Base-by-base conservation (phyloP, 73 alveolate genomes). In the Paramecium caudatum region DNA sequence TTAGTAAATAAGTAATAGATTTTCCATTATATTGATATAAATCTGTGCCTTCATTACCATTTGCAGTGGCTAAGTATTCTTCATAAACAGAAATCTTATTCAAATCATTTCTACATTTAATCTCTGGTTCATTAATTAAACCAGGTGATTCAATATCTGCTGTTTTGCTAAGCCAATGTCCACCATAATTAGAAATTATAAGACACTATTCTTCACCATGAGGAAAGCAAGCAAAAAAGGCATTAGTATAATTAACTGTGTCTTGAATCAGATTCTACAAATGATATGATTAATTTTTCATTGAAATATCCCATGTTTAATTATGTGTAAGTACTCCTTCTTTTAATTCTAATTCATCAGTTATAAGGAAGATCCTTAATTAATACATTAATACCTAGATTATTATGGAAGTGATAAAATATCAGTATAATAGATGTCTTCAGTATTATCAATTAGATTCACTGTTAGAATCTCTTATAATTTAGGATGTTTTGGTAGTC, bases 401-500 rank as follows among this genome's bases (percentile, higher is more conserved):
- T 2, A 23, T 10, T 55, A 55, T 10, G 80, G 80, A 12, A 55
- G 30, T 4, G 80, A 55, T 10, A 55, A 55, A 10, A 55, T 55
- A 27, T 55, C 80, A 10, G 80, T 55, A 10, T 55, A 55, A 23
- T 55, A 55, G 3, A 55, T 55, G 17, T 55, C 80, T 55, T 27
- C 23, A 21, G 80, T 55, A 10, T 55, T 55, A 55, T 55, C 80
- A 19, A 55, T 27, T 55, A 55, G 16, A 10, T 55, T 55, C 27
- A 55, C 80, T 10, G 46, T 55, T 16, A 55, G 80, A 27, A 55
- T 55, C 30, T 55, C 80, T 9, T 55, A 9, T 43, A 55, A 55
- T 74, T 74, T 74, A 4, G 88, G 88, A 74, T 74, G 88, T 39
- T 74, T 74, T 9, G 88, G 88, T 74, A 74, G 43, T 19, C 69